Evolutionary conservation across 1,284 basidiomycete genomes (phyloP).

Genomic region (Fomitiporia mediterranea): DNA sequence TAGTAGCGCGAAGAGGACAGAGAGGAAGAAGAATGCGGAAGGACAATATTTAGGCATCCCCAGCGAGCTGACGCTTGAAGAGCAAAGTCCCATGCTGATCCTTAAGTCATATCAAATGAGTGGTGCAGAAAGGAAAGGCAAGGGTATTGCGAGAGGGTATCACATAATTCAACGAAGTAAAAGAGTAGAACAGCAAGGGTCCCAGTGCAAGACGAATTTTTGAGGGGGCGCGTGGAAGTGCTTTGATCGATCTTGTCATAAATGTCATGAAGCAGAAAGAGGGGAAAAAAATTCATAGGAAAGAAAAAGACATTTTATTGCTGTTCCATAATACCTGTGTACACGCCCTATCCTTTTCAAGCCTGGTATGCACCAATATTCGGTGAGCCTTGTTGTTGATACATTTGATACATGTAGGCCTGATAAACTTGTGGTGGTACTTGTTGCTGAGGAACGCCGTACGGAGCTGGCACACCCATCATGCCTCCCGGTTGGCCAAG

Average conservation of each 20-base stretch:
- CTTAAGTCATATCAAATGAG: slow-evolving; percentile 13
- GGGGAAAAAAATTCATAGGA: background rate
- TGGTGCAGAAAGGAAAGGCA: slow-evolving; percentile 5
- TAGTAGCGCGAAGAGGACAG: background rate
- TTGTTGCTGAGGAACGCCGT: slow-evolving; percentile 54
- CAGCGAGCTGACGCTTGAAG: background rate
- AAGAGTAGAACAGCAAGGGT: slow-evolving; percentile 7
- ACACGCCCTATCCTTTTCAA: slow-evolving; percentile 36
- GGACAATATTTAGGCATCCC: background rate
- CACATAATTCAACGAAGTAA: background rate
- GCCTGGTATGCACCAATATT: slow-evolving; percentile 74
- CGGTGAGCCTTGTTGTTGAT: slow-evolving; percentile 61
- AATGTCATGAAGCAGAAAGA: slow-evolving; percentile 10
- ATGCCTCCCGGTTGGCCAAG: slow-evolving; percentile 50
- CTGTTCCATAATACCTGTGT: background rate
- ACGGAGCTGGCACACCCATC: slow-evolving; percentile 54
- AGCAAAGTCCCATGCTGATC: slow-evolving; percentile 8
- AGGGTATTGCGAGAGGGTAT: slow-evolving; percentile 3
- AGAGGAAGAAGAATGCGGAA: background rate
- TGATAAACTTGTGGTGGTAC: slow-evolving; percentile 71
- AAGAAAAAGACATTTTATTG: background rate
- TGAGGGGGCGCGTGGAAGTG: slow-evolving; percentile 4
- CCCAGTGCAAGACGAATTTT: slow-evolving; percentile 3
- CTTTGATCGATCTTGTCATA: slow-evolving; percentile 1
- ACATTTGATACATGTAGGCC: slow-evolving; percentile 77